Evolutionary conservation across 2,329 filamentous ascomycete species (phyloP).

Genomic region (Xylariaceae sp.): DNA sequence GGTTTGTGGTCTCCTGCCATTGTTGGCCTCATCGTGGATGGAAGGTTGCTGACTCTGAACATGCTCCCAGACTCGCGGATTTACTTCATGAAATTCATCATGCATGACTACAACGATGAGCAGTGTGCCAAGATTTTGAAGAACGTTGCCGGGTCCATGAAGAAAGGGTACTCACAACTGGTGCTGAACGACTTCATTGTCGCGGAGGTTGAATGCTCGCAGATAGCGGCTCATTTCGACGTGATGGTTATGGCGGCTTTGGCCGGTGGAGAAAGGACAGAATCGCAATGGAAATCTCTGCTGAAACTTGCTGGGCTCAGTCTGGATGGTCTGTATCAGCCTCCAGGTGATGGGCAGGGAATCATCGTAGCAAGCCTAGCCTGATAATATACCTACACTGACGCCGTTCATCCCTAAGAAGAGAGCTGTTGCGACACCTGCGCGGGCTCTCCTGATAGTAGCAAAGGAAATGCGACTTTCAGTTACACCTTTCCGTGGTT

Average conservation of each 20-base stretch:
- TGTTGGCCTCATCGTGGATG: no score
- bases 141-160: slow-evolving; percentile 8
- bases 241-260: slow-evolving; percentile 7
- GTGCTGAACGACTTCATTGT: slow-evolving; percentile 12
- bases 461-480: no score
- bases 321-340: slow-evolving; percentile 6
- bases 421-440: no score
- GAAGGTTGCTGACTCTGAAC: background rate
- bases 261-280: slow-evolving; percentile 7
- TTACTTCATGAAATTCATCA: slow-evolving; percentile 12
- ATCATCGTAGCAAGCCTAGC: background rate
- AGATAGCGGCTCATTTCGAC: slow-evolving; percentile 8
- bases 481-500: no score
- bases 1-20: slow-evolving; percentile 4
- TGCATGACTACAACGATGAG: slow-evolving; percentile 9
- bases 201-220: slow-evolving; percentile 4
- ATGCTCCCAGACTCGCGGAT: slow-evolving; percentile 4
- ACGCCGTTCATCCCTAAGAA: no score
- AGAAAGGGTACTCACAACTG: slow-evolving; percentile 10
- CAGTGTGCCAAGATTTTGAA: slow-evolving; percentile 7
- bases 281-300: slow-evolving; percentile 6
- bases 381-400: no score
- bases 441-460: no score
- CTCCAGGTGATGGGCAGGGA: background rate
- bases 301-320: slow-evolving; percentile 5